Conservation (phyloP, 2,329 filamentous ascomycete species). For the Trichophyton simii region DNA sequence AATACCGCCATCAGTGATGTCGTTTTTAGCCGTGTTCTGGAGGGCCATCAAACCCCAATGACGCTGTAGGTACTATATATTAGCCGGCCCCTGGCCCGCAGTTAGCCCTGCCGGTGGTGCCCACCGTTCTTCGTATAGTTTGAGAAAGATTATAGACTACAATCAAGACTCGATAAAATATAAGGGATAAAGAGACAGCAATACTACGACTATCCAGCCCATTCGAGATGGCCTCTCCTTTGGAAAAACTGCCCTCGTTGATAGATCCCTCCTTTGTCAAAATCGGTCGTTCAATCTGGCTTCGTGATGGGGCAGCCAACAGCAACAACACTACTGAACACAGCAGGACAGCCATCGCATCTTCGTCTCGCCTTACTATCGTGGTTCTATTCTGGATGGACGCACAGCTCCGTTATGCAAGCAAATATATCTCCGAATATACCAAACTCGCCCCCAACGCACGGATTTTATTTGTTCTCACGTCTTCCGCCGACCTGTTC, state of each 20-base stretch:
- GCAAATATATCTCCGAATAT: constrained; percentile 39
- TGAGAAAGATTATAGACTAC: no score
- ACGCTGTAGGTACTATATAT: no score
- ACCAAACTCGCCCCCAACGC: constrained; percentile 31
- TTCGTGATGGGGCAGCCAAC: constrained; percentile 20
- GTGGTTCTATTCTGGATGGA: constrained; percentile 41
- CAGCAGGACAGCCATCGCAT: neutral
- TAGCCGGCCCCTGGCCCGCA: no score
- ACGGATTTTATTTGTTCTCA: constrained; percentile 32
- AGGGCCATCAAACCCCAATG: no score
- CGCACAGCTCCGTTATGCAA: constrained; percentile 31
- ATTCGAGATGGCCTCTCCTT: neutral
- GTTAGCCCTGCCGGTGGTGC: no score
- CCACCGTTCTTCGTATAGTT: no score
- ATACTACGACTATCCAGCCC: neutral
- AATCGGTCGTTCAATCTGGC: constrained; percentile 29
- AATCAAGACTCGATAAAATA: neutral
- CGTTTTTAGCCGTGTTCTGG: no score
- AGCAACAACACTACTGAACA: neutral
- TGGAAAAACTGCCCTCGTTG: neutral
- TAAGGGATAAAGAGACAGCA: neutral
- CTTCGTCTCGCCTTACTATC: constrained; percentile 22
- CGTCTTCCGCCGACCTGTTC: constrained; percentile 25
- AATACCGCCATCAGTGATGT: no score
- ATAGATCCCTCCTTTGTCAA: constrained; percentile 19